Percentiles rank a stretch among this genome's conserved stretches.
These are phyloP conservation scores for Nephelium lappaceum DNA, from an alignment of 345 rosid species.

Conservation along the genomic window DNA sequence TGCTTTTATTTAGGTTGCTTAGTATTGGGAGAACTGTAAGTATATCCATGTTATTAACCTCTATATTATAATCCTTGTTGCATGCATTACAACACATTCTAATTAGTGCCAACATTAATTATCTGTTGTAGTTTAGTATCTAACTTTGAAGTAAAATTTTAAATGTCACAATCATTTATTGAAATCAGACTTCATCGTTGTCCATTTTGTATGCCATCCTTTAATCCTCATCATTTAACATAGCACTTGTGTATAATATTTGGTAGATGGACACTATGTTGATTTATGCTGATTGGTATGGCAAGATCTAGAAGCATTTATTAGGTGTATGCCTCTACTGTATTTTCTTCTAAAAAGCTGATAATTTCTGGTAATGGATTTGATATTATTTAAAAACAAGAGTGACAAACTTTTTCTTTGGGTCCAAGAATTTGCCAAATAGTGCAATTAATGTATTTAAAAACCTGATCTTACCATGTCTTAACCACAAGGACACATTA, in stretches of 20 bases:
- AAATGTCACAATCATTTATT: background rate
- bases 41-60: background rate
- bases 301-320: background rate
- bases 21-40: background rate
- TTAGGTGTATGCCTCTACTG: background rate
- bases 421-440: background rate
- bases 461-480: background rate
- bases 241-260: background rate
- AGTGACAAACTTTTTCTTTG: background rate
- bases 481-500: background rate
- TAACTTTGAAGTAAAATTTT: background rate
- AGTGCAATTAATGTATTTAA: background rate
- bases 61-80: background rate
- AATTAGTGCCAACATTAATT: background rate
- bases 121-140: background rate
- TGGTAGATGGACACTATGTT: background rate
- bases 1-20: background rate
- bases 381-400: background rate
- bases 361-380: background rate
- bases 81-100: background rate
- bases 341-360: background rate
- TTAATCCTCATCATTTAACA: background rate
- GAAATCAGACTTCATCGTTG: background rate
- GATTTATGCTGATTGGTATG: background rate
- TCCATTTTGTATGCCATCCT: background rate